Base-by-base conservation (phyloP, 331 rosid species). In the Ulmus americana region DNA sequence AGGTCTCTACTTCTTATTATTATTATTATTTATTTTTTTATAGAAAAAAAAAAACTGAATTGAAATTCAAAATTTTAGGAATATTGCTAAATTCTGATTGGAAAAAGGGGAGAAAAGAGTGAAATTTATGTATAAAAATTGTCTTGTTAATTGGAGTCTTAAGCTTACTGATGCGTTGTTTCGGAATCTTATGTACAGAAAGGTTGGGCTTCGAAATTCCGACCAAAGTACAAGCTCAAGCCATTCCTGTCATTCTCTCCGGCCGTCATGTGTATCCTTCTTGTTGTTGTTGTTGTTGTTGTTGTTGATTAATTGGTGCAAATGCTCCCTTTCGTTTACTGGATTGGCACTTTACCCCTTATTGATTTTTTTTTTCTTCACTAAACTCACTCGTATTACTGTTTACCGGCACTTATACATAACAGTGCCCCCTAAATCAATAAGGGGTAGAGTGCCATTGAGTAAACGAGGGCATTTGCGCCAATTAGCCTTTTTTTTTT, bases 261-360 rank as follows among this genome's bases (percentile, higher is more conserved):
- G 85, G 88, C 18, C 83, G 83, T 51, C 88, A 80, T 41, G 85
- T 83, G 81, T 75, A 75, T 79, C 75, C 80, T 70, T 66, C 2
- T 16, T 35, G 42, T n/a, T n/a, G n/a, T n/a, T n/a, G 20, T 20
- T 20, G 1, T 20, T 20, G 22, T 20, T 20, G 22, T 28, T 28
- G 35, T 28, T 28, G 35, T 28, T 28, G 35, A 28, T 0, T 28
- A 28, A 28, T 28, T 28, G 35, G 22, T 2, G 22, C 22, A 20
- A 20, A 20, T 20, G 22, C 22, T 20, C 22, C 2, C 22, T 20
- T 20, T 20, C 2, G 22, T 20, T 20, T 20, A 20, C 22, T 0
- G 0, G 4, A 28, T 0, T 28, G 35, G 2, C 2, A 28, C 35
- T 28, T 28, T 28, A 3, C 35, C 35, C 35, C 35, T 28, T 28